Conservation (phyloP, 805 yeast species). For the Kodamaea lidongshanica region DNA sequence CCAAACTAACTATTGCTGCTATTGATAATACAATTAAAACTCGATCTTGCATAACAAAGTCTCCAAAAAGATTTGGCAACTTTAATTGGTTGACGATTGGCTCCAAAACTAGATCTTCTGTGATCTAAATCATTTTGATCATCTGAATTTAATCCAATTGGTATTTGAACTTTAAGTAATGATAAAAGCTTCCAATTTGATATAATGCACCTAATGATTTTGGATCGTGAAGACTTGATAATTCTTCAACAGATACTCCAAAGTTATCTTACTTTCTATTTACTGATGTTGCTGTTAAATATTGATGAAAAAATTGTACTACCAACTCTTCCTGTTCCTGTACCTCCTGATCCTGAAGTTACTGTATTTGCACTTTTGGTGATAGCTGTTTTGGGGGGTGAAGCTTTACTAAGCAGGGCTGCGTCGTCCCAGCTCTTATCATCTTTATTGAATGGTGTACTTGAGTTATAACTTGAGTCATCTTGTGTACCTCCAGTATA, state of each 20-base stretch:
- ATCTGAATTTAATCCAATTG: slow-evolving; percentile 36
- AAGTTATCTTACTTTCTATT: too few species aligned
- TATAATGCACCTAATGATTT: slow-evolving; percentile 42
- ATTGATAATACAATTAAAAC: slow-evolving; percentile 74
- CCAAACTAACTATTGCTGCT: slow-evolving; percentile 85
- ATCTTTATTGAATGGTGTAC: too few species aligned
- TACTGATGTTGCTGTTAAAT: too few species aligned
- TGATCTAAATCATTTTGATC: slow-evolving; percentile 21
- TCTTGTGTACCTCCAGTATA: too few species aligned
- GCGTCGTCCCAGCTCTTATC: too few species aligned
- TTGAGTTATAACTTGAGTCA: too few species aligned
- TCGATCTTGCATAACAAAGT: slow-evolving; percentile 78
- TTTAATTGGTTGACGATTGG: slow-evolving; percentile 64
- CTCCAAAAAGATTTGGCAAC: slow-evolving; percentile 58
- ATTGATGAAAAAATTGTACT: too few species aligned
- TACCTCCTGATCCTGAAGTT: neutral
- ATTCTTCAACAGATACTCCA: too few species aligned
- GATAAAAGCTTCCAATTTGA: slow-evolving; percentile 40
- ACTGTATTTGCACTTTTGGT: too few species aligned
- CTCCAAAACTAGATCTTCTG: slow-evolving; percentile 54
- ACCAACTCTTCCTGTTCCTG: neutral
- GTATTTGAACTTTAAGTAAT: slow-evolving; percentile 30
- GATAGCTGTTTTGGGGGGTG: too few species aligned
- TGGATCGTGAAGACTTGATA: slow-evolving; percentile 68
- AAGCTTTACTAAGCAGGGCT: too few species aligned